These are phyloP conservation scores for Alternaria sp. DNA, from an alignment of 2,329 filamentous ascomycete species.

Conservation along the genomic window DNA sequence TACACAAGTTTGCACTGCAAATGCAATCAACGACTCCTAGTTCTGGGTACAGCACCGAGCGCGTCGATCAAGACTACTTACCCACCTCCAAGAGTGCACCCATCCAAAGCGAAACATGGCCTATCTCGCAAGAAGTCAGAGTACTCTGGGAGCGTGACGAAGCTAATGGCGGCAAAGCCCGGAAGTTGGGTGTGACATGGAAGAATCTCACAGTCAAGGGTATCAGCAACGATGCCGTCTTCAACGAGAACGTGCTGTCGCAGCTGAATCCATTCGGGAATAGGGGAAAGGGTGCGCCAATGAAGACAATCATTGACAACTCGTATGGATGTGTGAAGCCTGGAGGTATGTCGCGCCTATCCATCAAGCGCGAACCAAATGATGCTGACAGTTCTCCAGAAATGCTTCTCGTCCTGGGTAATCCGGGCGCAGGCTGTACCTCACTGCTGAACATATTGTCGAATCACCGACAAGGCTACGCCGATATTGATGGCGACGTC, in stretches of 20 bases:
- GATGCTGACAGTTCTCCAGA: conserved; percentile 39
- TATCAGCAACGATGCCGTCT: conserved; percentile 67
- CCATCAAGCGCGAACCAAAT: background rate
- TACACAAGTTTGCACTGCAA: background rate
- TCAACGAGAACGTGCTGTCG: conserved; percentile 67
- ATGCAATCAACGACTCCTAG: background rate
- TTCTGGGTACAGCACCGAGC: conserved; percentile 1
- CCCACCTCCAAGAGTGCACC: background rate
- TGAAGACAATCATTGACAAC: conserved; percentile 67
- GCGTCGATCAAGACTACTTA: background rate
- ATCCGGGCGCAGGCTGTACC: conserved; percentile 54
- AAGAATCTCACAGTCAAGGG: conserved; percentile 76
- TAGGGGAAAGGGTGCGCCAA: conserved; percentile 54
- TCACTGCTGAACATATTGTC: conserved; percentile 74
- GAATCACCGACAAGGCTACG: conserved; percentile 61
- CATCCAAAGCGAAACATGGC: background rate
- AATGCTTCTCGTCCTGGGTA: conserved; percentile 76
- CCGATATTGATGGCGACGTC: conserved; percentile 71
- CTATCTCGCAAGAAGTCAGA: background rate
- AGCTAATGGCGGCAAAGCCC: conserved; percentile 50
- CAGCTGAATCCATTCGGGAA: conserved; percentile 57
- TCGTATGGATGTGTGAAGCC: conserved; percentile 70
- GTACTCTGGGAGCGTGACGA: background rate
- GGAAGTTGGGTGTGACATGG: conserved; percentile 77
- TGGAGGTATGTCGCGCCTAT: conserved; percentile 52